Conservation (phyloP, 1,284 basidiomycete species). For the Austropuccinia psidii region DNA sequence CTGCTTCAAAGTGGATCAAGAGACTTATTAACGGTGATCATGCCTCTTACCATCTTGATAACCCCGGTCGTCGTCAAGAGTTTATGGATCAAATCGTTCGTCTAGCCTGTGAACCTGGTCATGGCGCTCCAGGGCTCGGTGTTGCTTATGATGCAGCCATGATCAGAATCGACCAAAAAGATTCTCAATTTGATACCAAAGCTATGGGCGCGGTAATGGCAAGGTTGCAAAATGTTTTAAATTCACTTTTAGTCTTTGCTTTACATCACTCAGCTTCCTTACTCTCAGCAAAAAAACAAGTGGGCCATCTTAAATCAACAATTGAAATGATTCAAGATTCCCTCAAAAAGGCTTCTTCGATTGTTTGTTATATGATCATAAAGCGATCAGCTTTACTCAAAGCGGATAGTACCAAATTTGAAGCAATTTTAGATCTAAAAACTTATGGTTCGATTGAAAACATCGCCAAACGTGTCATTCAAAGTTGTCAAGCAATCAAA, state of each 20-base stretch:
- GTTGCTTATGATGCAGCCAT: slow-evolving; percentile 27
- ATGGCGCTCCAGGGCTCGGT: slow-evolving; percentile 10
- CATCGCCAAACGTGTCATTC: slow-evolving; percentile 17
- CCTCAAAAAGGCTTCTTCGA: slow-evolving; percentile 11
- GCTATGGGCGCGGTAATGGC: slow-evolving; percentile 13
- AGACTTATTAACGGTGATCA: slow-evolving; percentile 27
- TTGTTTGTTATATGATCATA: slow-evolving; percentile 27
- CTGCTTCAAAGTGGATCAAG: slow-evolving; percentile 33
- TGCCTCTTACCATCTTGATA: slow-evolving; percentile 25
- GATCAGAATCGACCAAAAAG: slow-evolving; percentile 28
- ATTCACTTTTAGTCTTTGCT: slow-evolving; percentile 12
- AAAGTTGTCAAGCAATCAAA: slow-evolving; percentile 9
- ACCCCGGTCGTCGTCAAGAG: slow-evolving; percentile 8
- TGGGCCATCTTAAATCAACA: too few species aligned
- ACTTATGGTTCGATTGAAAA: slow-evolving; percentile 32
- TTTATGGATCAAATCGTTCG: slow-evolving; percentile 29
- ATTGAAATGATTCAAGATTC: slow-evolving; percentile 22
- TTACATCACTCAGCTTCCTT: slow-evolving; percentile 14
- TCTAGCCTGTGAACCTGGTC: slow-evolving; percentile 10
- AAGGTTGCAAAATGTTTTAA: slow-evolving; percentile 21
- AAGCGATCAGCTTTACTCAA: slow-evolving; percentile 14
- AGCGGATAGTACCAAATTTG: neutral
- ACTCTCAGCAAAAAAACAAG: neutral
- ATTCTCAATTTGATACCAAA: slow-evolving; percentile 14
- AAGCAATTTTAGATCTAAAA: slow-evolving; percentile 10